phyloP scores from a whole-genome alignment of 139 green algal genomes.

The Chlorella sp. region DNA sequence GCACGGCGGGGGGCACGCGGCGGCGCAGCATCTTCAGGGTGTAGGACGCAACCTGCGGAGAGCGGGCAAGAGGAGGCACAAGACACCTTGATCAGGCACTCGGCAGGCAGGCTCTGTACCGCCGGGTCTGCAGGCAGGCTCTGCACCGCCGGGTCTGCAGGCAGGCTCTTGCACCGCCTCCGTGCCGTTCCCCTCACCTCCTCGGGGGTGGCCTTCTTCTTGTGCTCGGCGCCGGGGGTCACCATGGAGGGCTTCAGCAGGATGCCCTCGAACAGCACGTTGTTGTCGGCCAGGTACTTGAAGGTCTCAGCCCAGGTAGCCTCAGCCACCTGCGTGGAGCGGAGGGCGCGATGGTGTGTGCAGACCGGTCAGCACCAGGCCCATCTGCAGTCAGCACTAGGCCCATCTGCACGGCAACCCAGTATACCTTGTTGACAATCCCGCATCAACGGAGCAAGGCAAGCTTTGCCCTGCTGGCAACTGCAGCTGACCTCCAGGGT shows the following conservation, averaged over 20 bases:
- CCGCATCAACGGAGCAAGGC: too few species aligned
- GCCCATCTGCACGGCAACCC: too few species aligned
- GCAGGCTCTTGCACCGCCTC: too few species aligned
- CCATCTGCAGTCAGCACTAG: too few species aligned
- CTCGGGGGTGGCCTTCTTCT: slow-evolving; percentile 76
- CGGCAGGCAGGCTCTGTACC: too few species aligned
- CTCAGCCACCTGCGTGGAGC: slow-evolving; percentile 74
- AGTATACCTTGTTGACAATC: too few species aligned
- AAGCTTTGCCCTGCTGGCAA: too few species aligned
- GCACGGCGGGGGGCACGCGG: slow-evolving; percentile 97
- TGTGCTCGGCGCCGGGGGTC: slow-evolving; percentile 96
- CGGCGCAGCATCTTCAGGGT: slow-evolving; percentile 84
- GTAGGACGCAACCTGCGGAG: slow-evolving; percentile 23
- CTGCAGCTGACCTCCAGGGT: slow-evolving; percentile 84
- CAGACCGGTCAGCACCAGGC: background rate
- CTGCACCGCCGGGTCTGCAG: too few species aligned
- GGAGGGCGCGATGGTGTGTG: background rate
- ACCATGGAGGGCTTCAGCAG: slow-evolving; percentile 99
- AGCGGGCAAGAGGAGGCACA: too few species aligned
- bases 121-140: too few species aligned
- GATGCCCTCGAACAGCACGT: slow-evolving; percentile 99
- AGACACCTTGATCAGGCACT: too few species aligned
- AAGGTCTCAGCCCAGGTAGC: slow-evolving; percentile 97
- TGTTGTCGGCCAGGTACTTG: slow-evolving; percentile 97
- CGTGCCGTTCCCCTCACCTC: too few species aligned